Percentiles rank a stretch among this genome's conserved stretches.
phyloP scores from a whole-genome alignment of 305 asterid species.

The Rubia peregrina region DNA sequence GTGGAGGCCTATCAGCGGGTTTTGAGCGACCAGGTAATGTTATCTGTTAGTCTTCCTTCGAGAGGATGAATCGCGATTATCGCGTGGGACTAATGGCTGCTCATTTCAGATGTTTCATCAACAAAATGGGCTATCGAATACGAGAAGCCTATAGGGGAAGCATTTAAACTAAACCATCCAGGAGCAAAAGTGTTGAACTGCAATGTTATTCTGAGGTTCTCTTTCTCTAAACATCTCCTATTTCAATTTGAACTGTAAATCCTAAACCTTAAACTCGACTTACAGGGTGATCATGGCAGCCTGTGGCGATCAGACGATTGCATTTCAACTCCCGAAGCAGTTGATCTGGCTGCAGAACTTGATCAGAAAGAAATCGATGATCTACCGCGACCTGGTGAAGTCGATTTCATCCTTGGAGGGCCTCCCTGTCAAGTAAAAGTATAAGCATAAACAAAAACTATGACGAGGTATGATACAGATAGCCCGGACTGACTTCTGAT shows the following conservation, averaged over 20 bases:
- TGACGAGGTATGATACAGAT: background rate
- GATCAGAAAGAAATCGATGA: constrained; percentile 9
- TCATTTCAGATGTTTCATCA: constrained; percentile 16
- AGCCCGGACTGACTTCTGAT: background rate
- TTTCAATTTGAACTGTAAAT: background rate
- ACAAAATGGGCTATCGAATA: constrained; percentile 29
- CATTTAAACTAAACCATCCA: constrained; percentile 25
- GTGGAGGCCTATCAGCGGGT: constrained; percentile 28
- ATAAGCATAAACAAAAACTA: background rate
- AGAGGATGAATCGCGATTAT: background rate
- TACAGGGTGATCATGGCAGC: constrained; percentile 23
- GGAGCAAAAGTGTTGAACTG: constrained; percentile 16
- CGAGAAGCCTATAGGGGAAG: constrained; percentile 19
- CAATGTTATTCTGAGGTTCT: constrained; percentile 25
- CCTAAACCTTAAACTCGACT: background rate
- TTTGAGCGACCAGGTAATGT: constrained; percentile 21
- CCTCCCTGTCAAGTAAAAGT: constrained; percentile 29
- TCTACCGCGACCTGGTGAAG: constrained; percentile 23
- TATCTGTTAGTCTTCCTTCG: background rate
- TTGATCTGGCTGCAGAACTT: constrained; percentile 16
- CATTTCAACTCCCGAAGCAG: constrained; percentile 18
- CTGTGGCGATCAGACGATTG: constrained; percentile 21
- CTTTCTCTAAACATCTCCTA: background rate
- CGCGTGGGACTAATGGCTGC: too few species aligned
- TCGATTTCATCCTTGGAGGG: constrained; percentile 26